These are phyloP conservation scores for Wilcoxina mikolae DNA, from an alignment of 495 filamentous ascomycete species.

Conservation along the genomic window DNA sequence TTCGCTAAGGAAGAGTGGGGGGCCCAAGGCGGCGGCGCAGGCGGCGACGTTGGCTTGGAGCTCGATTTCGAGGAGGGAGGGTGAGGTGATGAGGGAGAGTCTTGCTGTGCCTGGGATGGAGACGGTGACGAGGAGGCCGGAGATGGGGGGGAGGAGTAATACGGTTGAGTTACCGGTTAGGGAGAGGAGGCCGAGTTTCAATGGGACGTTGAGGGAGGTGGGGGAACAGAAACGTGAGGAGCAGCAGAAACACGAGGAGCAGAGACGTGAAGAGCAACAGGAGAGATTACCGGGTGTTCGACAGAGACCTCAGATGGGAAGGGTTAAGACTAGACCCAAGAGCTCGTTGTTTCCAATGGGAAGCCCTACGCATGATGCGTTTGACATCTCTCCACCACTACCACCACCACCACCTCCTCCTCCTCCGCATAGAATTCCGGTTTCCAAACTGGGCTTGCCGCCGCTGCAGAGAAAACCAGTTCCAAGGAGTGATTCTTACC, in stretches of 20 bases:
- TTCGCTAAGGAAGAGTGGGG: not conserved
- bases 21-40: slow-evolving; percentile 47
- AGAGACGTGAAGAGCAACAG: not conserved
- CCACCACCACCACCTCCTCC: too few relatives aligned
- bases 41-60: slow-evolving; percentile 82
- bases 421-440: not conserved
- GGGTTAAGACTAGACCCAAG: not conserved
- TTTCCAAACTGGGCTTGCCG: too few relatives aligned
- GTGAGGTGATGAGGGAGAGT: not conserved
- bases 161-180: not conserved
- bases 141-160: not conserved
- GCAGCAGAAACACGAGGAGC: too few relatives aligned
- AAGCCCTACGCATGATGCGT: not conserved
- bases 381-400: not conserved
- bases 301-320: not conserved
- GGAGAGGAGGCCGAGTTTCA: not conserved
- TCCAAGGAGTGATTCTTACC: not conserved
- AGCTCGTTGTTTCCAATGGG: not conserved
- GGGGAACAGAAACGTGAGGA: too few relatives aligned
- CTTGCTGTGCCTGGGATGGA: not conserved
- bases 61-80: slow-evolving; percentile 34
- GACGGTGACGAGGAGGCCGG: not conserved
- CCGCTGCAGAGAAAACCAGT: not conserved
- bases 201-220: not conserved
- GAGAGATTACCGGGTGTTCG: not conserved